phyloP scores from a whole-genome alignment of 768 basidiomycete genomes.

The Mycena indigotica region DNA sequence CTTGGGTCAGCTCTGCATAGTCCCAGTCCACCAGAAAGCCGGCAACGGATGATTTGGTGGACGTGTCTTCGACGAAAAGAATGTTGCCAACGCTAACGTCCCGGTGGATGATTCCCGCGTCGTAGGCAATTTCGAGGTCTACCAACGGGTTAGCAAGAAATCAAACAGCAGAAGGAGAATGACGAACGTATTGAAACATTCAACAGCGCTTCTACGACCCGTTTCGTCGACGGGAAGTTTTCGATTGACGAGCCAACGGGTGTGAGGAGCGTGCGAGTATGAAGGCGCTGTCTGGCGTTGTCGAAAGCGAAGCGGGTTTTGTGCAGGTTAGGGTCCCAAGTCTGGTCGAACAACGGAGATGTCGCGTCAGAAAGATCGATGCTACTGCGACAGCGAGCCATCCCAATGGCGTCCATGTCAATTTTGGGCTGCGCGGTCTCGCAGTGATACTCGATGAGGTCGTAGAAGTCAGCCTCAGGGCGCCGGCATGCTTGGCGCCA shows the following conservation, averaged over 20 bases:
- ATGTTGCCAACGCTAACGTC: constrained; percentile 10
- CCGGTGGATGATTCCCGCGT: constrained; percentile 7
- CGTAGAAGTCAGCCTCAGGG: constrained; percentile 5
- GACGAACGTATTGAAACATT: no score
- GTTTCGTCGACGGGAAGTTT: not conserved
- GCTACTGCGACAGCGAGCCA: constrained; percentile 2
- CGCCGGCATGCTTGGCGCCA: constrained; percentile 6
- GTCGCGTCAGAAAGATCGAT: constrained; percentile 1
- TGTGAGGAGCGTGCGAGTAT: constrained; percentile 5
- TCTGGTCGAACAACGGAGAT: not conserved
- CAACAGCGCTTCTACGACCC: not conserved
- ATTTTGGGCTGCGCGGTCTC: not conserved
- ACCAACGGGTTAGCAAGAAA: not conserved
- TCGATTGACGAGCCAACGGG: constrained; percentile 3
- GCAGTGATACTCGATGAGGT: not conserved
- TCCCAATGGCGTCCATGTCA: not conserved
- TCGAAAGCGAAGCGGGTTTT: not conserved
- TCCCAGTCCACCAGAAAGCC: constrained; percentile 11
- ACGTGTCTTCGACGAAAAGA: not conserved
- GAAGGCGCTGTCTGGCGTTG: constrained; percentile 6
- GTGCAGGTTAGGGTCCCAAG: not conserved
- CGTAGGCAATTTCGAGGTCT: constrained; percentile 2
- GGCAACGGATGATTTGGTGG: not conserved
- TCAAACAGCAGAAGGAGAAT: not conserved
- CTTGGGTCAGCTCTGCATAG: constrained; percentile 5